A percentile compares a stretch with the other conserved stretches of the same genome.
Conservation (phyloP, 2,329 filamentous ascomycete species). For the Fusarium xyrophilum region DNA sequence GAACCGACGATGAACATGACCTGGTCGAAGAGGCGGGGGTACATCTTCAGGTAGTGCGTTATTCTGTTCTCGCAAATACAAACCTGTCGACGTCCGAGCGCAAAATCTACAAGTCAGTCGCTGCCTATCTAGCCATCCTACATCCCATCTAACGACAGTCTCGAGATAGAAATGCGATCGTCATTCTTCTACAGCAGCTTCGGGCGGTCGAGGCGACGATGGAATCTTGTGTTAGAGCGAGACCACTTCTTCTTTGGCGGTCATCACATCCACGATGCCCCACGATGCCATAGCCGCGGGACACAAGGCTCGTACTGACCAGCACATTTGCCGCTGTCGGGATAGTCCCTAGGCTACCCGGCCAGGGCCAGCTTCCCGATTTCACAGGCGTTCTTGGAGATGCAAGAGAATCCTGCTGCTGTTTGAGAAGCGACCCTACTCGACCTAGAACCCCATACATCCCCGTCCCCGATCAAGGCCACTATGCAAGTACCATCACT, state of each 20-base stretch:
- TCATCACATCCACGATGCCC: background rate
- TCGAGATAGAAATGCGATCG: fast-evolving
- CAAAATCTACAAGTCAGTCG: constrained; percentile 82
- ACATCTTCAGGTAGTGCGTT: constrained; percentile 44
- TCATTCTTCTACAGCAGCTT: background rate
- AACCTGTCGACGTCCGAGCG: constrained; percentile 95
- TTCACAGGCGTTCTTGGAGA: fast-evolving
- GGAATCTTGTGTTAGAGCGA: no score
- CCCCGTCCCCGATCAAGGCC: no score
- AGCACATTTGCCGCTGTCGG: fast-evolving
- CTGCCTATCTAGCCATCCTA: constrained; percentile 4
- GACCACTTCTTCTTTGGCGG: no score
- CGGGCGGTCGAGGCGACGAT: no score
- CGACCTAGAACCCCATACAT: fast-evolving
- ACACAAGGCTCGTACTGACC: fast-evolving
- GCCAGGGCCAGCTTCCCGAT: fast-evolving
- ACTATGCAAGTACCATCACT: no score
- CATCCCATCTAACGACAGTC: background rate
- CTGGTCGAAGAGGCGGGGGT: fast-evolving
- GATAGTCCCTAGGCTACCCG: no score
- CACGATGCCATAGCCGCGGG: fast-evolving
- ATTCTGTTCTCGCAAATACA: constrained; percentile 96
- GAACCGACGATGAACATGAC: fast-evolving
- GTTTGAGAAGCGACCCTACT: background rate
- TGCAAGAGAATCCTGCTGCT: background rate